phyloP scores from a whole-genome alignment of 371 early-diverging fungal species.

The Saksenaea vasiformis region DNA sequence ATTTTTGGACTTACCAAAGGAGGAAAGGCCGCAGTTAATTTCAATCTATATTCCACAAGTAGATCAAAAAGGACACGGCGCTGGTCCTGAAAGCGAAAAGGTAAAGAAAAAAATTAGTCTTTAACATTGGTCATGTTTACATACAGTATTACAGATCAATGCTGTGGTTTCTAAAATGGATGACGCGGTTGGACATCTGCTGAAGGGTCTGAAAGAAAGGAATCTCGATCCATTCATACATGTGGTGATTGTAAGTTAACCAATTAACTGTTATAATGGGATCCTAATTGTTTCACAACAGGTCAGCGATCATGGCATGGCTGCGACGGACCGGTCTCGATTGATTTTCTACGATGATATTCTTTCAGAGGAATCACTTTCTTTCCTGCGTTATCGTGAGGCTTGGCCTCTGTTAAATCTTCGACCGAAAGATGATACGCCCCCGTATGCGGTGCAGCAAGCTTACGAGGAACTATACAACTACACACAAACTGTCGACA shows the following conservation, averaged over 20 bases:
- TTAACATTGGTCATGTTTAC: not conserved
- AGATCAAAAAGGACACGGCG: conserved; percentile 80
- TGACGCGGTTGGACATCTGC: conserved; percentile 60
- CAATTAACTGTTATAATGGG: not conserved
- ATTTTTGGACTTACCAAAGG: conserved; percentile 79
- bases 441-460: conserved; percentile 25
- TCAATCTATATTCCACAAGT: conserved; percentile 83
- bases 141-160: conserved; percentile 47
- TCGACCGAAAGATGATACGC: conserved; percentile 41
- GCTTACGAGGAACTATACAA: conserved; percentile 31
- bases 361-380: conserved; percentile 31
- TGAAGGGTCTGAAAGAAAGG: conserved; percentile 55
- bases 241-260: conserved; percentile 73
- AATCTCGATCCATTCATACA: conserved; percentile 70
- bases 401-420: conserved; percentile 49
- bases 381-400: conserved; percentile 30
- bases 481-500: conserved; percentile 36
- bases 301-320: conserved; percentile 95
- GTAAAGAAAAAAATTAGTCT: conserved; percentile 22
- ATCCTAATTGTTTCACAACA: not conserved
- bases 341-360: conserved; percentile 79
- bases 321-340: conserved; percentile 51
- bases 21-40: conserved; percentile 75
- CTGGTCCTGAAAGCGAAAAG: conserved; percentile 71
- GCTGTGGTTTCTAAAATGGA: conserved; percentile 68